Base-by-base conservation (phyloP, 2,329 filamentous ascomycete genomes). In the Leptographium lundbergii region DNA sequence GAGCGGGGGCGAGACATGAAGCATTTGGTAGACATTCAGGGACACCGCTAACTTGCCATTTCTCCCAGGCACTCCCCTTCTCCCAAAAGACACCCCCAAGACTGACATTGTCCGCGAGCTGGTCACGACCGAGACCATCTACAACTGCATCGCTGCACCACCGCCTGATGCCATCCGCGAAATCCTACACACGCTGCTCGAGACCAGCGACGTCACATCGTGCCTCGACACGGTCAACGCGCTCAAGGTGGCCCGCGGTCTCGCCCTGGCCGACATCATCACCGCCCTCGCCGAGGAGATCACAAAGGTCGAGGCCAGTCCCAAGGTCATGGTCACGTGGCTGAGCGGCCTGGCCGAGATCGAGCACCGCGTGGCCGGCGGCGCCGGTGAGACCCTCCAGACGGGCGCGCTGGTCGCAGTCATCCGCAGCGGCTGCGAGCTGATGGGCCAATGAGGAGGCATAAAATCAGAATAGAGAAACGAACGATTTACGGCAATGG, bases 81-180 rank as follows among this genome's bases (percentile, higher is more conserved):
- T 82, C 58, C 71, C 79, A 48, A 82, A 79, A 66, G 76, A 82
- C 65, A 79, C 74, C 2, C 79, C 84, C 36, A 84, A 82, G 69
- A 39, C 14, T 9, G 39, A 45, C 42, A 42, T 29, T 32, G 78
- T 86, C 59, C 81, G 90, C 48, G 92, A 97, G 34, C 78, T 66
- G 61, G 82, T 89, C 65, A 96, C 96, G 65, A 96, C 88, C 42
- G 88, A 96, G 69, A 90, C 89, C 9, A 97, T 99, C 68, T 99
- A 96, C 77, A 91, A 91, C 72, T 99, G 94, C 72, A 95, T 99
- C 69, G 94, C 94, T 10, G 92, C 92, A 1, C 94, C 94, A 4
- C 91, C 95, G 65, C 94, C 94, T 0, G 84, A 86, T 27, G 92
- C 96, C 66, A 90, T 97, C 68, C 80, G 82, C 64, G 84, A 88